Conservation (phyloP, 495 filamentous ascomycete genomes). For the Aeminium ludgeri region DNA sequence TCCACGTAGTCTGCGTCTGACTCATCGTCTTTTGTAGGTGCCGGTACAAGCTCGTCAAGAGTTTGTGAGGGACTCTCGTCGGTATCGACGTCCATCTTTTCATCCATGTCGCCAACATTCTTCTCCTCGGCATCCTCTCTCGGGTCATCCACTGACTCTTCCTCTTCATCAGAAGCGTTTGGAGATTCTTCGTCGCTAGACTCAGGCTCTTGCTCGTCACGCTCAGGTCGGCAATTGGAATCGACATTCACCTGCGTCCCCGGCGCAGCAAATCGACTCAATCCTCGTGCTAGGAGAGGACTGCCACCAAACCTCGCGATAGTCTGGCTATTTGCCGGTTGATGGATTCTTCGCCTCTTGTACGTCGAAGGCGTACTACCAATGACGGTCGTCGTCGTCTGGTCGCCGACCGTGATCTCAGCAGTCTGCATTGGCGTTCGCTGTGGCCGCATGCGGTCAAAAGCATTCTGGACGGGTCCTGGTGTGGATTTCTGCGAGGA, state of each 20-base stretch:
- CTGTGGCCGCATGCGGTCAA: slow-evolving; percentile 49
- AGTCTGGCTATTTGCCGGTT: slow-evolving; percentile 14
- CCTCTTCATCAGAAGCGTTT: slow-evolving; percentile 12
- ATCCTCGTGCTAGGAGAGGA: slow-evolving; percentile 44
- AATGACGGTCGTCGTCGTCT: slow-evolving; percentile 48
- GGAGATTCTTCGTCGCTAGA: slow-evolving; percentile 11
- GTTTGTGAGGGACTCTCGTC: slow-evolving; percentile 7
- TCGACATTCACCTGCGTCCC: slow-evolving; percentile 30
- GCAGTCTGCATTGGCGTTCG: slow-evolving; percentile 53
- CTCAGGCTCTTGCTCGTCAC: neutral
- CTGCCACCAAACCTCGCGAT: slow-evolving; percentile 15
- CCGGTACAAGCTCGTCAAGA: slow-evolving; percentile 6
- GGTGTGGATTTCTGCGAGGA: slow-evolving; percentile 21
- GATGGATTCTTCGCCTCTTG: slow-evolving; percentile 26
- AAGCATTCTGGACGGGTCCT: slow-evolving; percentile 43
- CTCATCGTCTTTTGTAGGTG: slow-evolving; percentile 17
- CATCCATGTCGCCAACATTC: neutral
- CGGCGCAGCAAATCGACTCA: slow-evolving; percentile 60
- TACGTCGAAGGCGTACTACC: slow-evolving; percentile 31
- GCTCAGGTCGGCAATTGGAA: neutral
- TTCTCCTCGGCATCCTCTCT: slow-evolving; percentile 15
- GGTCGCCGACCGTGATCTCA: slow-evolving; percentile 76
- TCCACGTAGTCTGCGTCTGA: slow-evolving; percentile 37
- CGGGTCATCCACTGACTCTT: slow-evolving; percentile 4
- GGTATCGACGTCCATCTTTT: slow-evolving; percentile 7